phyloP scores from a whole-genome alignment of 73 alveolate species.

The Paramecium bursaria region DNA sequence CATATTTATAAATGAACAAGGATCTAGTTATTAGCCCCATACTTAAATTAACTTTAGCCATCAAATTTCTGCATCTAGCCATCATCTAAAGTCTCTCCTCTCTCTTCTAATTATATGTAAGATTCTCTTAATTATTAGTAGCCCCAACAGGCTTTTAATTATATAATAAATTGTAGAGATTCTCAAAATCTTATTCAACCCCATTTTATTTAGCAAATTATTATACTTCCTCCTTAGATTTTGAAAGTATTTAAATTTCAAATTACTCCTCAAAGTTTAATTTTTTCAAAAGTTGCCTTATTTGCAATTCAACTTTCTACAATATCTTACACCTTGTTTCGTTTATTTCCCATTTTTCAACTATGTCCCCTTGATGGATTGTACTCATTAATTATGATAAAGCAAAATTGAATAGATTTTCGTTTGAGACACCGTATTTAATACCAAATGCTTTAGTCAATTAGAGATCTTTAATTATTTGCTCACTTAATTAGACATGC shows the following conservation, averaged over 20 bases:
- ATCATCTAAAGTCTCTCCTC: constrained; percentile 57
- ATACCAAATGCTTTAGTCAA: constrained; percentile 48
- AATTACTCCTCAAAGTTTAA: constrained; percentile 15
- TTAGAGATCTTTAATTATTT: constrained; percentile 21
- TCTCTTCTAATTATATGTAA: constrained; percentile 15
- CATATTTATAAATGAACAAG: not conserved
- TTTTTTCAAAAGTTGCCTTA: not conserved
- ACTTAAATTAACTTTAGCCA: constrained; percentile 39
- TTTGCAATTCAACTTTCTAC: constrained; percentile 3
- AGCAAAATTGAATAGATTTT: constrained; percentile 25
- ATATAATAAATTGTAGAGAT: not conserved
- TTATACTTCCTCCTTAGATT: constrained; percentile 18
- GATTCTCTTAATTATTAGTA: constrained; percentile 12
- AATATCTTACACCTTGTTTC: constrained; percentile 10
- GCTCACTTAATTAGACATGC: constrained; percentile 4
- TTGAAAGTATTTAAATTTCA: constrained; percentile 13
- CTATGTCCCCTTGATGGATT: constrained; percentile 26
- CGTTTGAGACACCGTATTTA: constrained; percentile 14
- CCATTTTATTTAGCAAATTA: too few relatives aligned
- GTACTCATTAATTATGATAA: not conserved
- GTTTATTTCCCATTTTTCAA: constrained; percentile 49
- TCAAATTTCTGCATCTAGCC: constrained; percentile 43
- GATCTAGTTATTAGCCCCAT: constrained; percentile 52
- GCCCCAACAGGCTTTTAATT: constrained; percentile 7
- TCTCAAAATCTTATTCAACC: constrained; percentile 23